phyloP scores from a whole-genome alignment of 352 stramenopile genomes.

The Blastocystis sp. region DNA sequence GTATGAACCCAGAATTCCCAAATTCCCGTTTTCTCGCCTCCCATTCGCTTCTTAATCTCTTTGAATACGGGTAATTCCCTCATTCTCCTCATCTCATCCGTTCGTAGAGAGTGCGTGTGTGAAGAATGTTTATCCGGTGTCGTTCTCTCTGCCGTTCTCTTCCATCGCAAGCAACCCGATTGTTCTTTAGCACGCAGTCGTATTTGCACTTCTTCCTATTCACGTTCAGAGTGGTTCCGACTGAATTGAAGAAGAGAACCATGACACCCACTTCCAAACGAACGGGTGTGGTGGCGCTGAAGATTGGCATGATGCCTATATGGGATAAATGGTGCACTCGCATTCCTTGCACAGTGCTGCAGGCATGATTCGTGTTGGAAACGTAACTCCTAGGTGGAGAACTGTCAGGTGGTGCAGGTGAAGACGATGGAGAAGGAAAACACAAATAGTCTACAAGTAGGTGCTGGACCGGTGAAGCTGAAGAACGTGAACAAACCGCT shows the following conservation, averaged over 20 bases:
- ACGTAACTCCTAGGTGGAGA: constrained; percentile 69
- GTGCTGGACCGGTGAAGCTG: constrained; percentile 82
- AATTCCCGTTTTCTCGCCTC: neutral
- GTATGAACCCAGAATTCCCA: neutral
- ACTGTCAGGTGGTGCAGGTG: constrained; percentile 83
- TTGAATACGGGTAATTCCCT: neutral
- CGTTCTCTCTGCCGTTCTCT: neutral
- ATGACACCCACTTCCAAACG: constrained; percentile 71
- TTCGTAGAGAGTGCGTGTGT: neutral
- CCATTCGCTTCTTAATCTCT: neutral
- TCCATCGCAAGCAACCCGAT: neutral
- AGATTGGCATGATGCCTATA: constrained; percentile 95
- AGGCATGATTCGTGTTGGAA: constrained; percentile 60
- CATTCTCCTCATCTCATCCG: neutral
- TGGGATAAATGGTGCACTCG: constrained; percentile 92
- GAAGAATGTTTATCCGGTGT: neutral
- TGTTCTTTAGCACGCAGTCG: neutral
- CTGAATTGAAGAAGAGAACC: neutral
- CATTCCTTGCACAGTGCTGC: constrained; percentile 85
- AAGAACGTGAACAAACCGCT: constrained; percentile 86
- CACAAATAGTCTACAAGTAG: constrained; percentile 83
- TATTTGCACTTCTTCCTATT: neutral
- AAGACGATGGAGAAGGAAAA: constrained; percentile 74
- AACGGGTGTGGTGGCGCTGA: constrained; percentile 78
- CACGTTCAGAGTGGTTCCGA: neutral